phyloP scores from a whole-genome alignment of 164 flowering plant genomes.

The Aristolochia contorta region DNA sequence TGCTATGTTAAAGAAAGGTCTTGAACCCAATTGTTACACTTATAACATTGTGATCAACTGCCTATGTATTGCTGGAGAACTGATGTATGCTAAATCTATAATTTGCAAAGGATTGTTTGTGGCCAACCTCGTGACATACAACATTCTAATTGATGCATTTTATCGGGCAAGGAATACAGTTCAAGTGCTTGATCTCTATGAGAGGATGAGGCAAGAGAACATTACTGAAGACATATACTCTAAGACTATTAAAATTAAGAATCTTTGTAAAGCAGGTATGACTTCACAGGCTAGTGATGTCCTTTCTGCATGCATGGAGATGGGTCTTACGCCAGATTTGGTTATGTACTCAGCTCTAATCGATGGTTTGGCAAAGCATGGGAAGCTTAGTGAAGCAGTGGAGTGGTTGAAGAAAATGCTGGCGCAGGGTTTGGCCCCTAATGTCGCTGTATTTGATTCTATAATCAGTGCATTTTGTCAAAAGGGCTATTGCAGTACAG shows the following conservation, averaged over 20 bases:
- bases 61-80: slow-evolving; percentile 7
- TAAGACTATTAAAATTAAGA: neutral
- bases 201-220: slow-evolving; percentile 5
- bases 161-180: neutral
- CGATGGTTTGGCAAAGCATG: slow-evolving; percentile 1
- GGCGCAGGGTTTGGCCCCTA: slow-evolving; percentile 1
- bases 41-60: slow-evolving; percentile 7
- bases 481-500: neutral
- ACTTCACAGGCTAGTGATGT: neutral
- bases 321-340: neutral
- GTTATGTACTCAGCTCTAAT: slow-evolving; percentile 4
- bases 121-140: slow-evolving; percentile 5
- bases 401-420: slow-evolving; percentile 6
- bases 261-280: neutral
- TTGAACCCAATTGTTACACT: neutral
- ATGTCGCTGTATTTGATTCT: slow-evolving; percentile 1
- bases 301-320: neutral
- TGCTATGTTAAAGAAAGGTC: neutral
- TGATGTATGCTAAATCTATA: slow-evolving; percentile 2
- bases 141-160: slow-evolving; percentile 4
- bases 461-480: slow-evolving; percentile 8
- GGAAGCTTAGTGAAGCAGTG: neutral
- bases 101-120: neutral
- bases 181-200: neutral
- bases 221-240: slow-evolving; percentile 1